Evolutionary conservation across 306 rosid genomes (phyloP).

Genomic region (Castanea mollissima): DNA sequence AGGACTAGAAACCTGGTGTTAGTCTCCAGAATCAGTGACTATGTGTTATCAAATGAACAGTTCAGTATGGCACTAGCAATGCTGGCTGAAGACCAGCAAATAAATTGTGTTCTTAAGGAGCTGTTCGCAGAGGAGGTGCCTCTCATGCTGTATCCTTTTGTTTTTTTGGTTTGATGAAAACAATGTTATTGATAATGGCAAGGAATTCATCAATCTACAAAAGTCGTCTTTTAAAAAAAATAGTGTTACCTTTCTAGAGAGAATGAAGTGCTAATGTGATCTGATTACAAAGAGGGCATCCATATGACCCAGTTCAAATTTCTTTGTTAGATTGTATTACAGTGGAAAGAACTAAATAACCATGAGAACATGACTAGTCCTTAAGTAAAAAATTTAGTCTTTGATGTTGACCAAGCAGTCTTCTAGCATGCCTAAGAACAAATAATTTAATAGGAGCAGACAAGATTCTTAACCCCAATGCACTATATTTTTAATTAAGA

Average conservation of each 20-base stretch:
- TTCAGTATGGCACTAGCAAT: conserved; percentile 97
- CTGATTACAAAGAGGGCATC: not conserved
- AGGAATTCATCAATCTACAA: not conserved
- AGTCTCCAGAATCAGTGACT: conserved; percentile 95
- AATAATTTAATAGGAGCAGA: too few species aligned
- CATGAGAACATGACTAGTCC: not conserved
- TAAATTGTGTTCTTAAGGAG: conserved; percentile 96
- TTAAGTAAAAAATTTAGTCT: too few species aligned
- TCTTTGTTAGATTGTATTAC: not conserved
- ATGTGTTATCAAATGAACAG: conserved; percentile 88
- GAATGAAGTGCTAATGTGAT: not conserved
- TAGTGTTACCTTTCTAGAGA: not conserved
- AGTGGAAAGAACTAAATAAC: not conserved
- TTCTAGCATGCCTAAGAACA: too few species aligned
- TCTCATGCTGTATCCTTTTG: not conserved
- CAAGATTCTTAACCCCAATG: too few species aligned
- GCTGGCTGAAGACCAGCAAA: conserved; percentile 98
- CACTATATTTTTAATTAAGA: too few species aligned
- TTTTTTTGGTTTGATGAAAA: not conserved
- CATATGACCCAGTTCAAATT: not conserved
- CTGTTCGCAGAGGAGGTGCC: conserved; percentile 89
- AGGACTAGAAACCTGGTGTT: conserved; percentile 95
- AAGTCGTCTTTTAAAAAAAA: not conserved
- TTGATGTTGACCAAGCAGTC: too few species aligned
- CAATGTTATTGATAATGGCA: not conserved